phyloP scores from a whole-genome alignment of 768 basidiomycete genomes.

The Lentinula boryana region DNA sequence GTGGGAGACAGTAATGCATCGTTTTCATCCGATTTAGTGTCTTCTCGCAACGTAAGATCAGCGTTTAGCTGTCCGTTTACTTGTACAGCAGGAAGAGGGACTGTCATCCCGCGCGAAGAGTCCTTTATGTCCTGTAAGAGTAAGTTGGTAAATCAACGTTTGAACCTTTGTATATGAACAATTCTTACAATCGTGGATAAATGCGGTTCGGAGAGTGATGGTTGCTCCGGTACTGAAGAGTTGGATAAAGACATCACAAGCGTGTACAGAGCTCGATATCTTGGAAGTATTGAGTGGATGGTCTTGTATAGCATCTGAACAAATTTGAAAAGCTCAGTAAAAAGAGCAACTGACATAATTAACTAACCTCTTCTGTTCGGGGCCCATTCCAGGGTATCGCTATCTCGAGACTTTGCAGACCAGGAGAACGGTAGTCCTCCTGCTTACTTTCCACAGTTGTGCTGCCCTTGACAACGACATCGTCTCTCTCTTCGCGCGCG shows the following conservation, averaged over 20 bases:
- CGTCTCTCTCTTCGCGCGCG: not conserved
- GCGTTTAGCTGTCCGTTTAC: not conserved
- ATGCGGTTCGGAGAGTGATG: not conserved
- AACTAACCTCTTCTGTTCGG: conserved; percentile 8
- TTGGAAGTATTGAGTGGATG: conserved; percentile 30
- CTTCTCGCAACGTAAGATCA: not conserved
- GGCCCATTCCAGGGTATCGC: conserved; percentile 4
- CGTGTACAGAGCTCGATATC: conserved; percentile 29
- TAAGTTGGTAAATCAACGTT: not conserved
- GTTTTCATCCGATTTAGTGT: not conserved
- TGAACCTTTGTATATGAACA: not conserved
- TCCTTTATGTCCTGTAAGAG: not conserved
- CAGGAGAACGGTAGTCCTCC: not conserved
- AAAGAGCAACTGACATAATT: not conserved
- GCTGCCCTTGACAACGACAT: not conserved
- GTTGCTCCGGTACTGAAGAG: not conserved
- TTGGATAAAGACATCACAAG: conserved; percentile 19
- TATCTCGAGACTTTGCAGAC: not conserved
- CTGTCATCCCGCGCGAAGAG: not conserved
- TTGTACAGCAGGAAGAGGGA: not conserved
- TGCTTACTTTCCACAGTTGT: not conserved
- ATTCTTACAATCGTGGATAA: not conserved
- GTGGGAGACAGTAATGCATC: conserved; percentile 1
- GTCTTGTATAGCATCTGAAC: conserved; percentile 32
- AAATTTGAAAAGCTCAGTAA: not conserved